These are phyloP conservation scores for Cladorrhinum samala DNA, from an alignment of 495 filamentous ascomycete genomes.

Conservation along the genomic window DNA sequence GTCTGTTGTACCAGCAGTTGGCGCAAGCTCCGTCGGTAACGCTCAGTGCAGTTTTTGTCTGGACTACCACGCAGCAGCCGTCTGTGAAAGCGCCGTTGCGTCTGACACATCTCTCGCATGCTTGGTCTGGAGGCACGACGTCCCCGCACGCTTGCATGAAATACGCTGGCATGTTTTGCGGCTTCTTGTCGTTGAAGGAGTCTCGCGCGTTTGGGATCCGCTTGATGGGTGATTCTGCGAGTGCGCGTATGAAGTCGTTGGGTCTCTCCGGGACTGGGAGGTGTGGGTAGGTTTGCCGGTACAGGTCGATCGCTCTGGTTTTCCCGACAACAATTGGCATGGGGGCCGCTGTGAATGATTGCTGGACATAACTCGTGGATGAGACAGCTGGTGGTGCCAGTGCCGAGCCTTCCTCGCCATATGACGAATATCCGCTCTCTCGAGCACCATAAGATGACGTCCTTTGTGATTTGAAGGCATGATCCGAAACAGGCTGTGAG, in stretches of 20 bases:
- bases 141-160: constrained; percentile 19
- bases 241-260: background rate
- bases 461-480: too few species aligned
- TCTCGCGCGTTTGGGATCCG: constrained; percentile 3
- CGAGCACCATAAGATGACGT: background rate
- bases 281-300: constrained; percentile 3
- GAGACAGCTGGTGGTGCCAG: too few species aligned
- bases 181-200: constrained; percentile 5
- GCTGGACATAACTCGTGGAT: background rate
- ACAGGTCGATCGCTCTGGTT: constrained; percentile 1
- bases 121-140: background rate
- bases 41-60: background rate
- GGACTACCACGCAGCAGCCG: constrained; percentile 14
- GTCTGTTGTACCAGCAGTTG: constrained; percentile 21
- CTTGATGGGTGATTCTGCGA: constrained; percentile 1
- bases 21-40: constrained; percentile 15
- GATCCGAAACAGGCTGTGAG: background rate
- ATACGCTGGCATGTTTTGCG: constrained; percentile 12
- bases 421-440: too few species aligned
- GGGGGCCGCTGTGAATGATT: background rate
- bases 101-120: constrained; percentile 10
- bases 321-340: background rate
- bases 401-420: too few species aligned
- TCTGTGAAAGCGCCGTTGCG: constrained; percentile 1
- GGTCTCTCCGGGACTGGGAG: background rate